These are phyloP conservation scores for Mycena haematopus DNA, from an alignment of 768 basidiomycete genomes.

Conservation along the genomic window DNA sequence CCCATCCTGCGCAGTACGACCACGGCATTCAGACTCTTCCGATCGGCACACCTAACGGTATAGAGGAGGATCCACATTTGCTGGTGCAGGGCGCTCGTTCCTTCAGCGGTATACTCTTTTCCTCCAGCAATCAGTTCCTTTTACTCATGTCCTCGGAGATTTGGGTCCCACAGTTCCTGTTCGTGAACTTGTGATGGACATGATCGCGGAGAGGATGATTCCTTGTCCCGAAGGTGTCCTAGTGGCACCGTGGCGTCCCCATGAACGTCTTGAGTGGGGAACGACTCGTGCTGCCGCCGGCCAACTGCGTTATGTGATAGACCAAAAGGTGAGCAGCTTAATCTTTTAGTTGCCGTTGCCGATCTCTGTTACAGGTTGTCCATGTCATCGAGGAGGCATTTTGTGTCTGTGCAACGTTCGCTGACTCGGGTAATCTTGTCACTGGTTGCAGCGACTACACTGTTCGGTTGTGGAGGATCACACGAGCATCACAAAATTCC, in stretches of 20 bases:
- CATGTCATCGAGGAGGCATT: conserved; percentile 80
- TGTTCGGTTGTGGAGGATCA: conserved; percentile 82
- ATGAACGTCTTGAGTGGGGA: conserved; percentile 78
- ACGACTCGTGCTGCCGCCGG: conserved; percentile 49
- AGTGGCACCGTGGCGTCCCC: conserved; percentile 61
- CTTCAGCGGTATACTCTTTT: conserved; percentile 57
- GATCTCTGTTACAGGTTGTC: conserved; percentile 53
- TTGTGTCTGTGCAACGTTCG: conserved; percentile 79
- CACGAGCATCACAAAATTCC: conserved; percentile 42
- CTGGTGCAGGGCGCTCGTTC: conserved; percentile 63
- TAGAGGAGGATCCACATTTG: conserved; percentile 83
- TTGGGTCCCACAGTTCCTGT: conserved; percentile 55
- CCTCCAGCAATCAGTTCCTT: background rate
- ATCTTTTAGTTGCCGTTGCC: background rate
- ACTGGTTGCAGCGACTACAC: conserved; percentile 84
- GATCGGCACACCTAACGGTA: conserved; percentile 70
- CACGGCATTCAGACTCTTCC: conserved; percentile 79
- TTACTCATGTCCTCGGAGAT: conserved; percentile 42
- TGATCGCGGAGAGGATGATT: conserved; percentile 61
- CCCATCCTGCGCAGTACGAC: conserved; percentile 79
- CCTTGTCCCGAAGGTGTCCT: conserved; percentile 67
- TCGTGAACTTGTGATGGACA: conserved; percentile 60
- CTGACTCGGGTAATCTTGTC: conserved; percentile 73
- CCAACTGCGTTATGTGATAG: conserved; percentile 67
- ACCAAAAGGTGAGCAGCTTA: conserved; percentile 57